Conservation (phyloP, 768 basidiomycete species). For the Podaxis sp. region DNA sequence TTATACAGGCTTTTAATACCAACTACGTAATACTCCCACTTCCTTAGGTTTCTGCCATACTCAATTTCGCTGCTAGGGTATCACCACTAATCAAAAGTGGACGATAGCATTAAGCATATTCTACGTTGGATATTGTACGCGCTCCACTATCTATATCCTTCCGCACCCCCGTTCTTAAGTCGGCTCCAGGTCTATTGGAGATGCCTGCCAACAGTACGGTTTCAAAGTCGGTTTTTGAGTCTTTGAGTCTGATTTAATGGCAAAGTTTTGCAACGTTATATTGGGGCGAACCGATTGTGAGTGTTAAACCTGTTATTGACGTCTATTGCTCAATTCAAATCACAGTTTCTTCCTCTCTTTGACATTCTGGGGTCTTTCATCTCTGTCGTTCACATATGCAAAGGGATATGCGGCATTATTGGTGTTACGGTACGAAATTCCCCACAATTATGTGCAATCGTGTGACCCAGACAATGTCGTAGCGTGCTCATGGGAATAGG, state of each 20-base stretch:
- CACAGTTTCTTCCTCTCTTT: conserved; percentile 54
- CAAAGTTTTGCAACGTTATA: conserved; percentile 53
- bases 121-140: conserved; percentile 58
- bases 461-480: background rate
- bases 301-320: conserved; percentile 10
- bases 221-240: background rate
- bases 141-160: background rate
- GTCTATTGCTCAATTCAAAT: background rate
- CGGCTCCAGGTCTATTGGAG: conserved; percentile 44
- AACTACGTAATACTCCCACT: conserved; percentile 41
- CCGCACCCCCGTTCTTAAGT: background rate
- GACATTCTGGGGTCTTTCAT: conserved; percentile 52
- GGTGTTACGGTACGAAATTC: conserved; percentile 39
- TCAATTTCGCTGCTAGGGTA: conserved; percentile 32
- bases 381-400: conserved; percentile 53
- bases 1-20: conserved; percentile 49
- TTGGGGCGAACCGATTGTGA: conserved; percentile 59
- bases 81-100: conserved; percentile 55
- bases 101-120: conserved; percentile 58
- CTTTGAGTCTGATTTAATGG: background rate
- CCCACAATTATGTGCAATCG: background rate
- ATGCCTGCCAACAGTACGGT: conserved; percentile 53
- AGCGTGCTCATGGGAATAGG: conserved; percentile 62
- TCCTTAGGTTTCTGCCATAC: background rate
- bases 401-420: conserved; percentile 52